Conservation (phyloP, 2,329 filamentous ascomycete species). For the Aureobasidium sp. region DNA sequence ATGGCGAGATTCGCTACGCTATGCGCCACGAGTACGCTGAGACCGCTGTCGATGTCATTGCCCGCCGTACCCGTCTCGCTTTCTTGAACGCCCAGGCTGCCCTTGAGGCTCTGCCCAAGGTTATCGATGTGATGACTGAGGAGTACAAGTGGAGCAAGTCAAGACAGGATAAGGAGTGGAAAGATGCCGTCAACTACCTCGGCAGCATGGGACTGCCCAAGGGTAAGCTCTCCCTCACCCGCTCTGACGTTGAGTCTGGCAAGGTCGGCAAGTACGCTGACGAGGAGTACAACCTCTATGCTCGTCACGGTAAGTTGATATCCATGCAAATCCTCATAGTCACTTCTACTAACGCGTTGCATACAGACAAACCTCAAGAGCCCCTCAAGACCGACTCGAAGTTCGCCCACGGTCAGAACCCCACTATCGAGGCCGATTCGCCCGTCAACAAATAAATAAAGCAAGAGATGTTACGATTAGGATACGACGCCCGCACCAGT, state of each 20-base stretch:
- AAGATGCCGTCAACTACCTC: constrained; percentile 55
- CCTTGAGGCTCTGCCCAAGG: constrained; percentile 71
- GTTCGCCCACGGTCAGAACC: constrained; percentile 39
- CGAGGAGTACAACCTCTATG: constrained; percentile 45
- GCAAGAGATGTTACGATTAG: background rate
- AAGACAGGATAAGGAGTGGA: constrained; percentile 76
- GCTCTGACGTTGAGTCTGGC: constrained; percentile 54
- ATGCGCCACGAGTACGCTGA: constrained; percentile 86
- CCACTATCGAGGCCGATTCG: constrained; percentile 36
- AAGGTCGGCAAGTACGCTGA: constrained; percentile 42
- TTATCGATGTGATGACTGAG: constrained; percentile 84
- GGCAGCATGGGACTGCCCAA: constrained; percentile 56
- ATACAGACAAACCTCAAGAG: constrained; percentile 48
- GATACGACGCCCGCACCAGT: background rate
- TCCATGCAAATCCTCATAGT: background rate
- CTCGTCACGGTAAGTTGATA: constrained; percentile 41
- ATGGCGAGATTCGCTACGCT: constrained; percentile 85
- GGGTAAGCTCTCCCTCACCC: constrained; percentile 48
- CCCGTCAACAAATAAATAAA: constrained; percentile 42
- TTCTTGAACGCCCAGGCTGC: constrained; percentile 91
- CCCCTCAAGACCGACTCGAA: constrained; percentile 45
- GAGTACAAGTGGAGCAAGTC: constrained; percentile 72
- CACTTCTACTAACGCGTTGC: background rate
- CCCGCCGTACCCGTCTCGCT: constrained; percentile 73
- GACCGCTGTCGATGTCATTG: constrained; percentile 81